These are phyloP conservation scores for Mariannaea elegans DNA, from an alignment of 2,329 filamentous ascomycete genomes.

Conservation along the genomic window DNA sequence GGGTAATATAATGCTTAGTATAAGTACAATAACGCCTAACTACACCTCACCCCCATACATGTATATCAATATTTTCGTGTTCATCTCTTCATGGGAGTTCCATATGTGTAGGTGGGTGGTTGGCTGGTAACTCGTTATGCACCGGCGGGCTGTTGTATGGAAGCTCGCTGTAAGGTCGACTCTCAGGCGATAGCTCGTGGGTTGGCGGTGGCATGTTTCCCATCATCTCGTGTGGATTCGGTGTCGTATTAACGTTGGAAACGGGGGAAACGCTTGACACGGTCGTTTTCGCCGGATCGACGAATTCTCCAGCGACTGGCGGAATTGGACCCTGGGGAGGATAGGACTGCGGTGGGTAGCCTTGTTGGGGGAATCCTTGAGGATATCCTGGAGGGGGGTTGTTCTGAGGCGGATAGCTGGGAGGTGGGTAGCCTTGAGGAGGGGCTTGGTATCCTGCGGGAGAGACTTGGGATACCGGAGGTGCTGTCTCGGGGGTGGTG, in stretches of 20 bases:
- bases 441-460: constrained; percentile 1
- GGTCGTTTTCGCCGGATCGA: constrained; percentile 3
- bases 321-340: not conserved
- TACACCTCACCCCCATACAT: not conserved
- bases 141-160: not conserved
- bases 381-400: constrained; percentile 6
- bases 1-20: too few species aligned
- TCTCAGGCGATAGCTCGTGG: constrained; percentile 9
- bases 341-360: not conserved
- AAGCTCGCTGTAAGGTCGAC: not conserved
- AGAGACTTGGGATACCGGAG: not conserved
- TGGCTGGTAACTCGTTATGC: constrained; percentile 6
- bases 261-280: not conserved
- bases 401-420: not conserved
- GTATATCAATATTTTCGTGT: not conserved
- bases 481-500: not conserved
- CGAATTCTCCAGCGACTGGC: not conserved
- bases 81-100: not conserved
- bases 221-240: constrained; percentile 14
- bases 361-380: not conserved
- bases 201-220: not conserved
- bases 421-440: not conserved
- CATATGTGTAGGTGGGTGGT: not conserved
- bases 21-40: not conserved
- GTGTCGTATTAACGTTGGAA: not conserved